Conservation (phyloP, 2,329 filamentous ascomycete genomes). For the Alternaria ventricosa region DNA sequence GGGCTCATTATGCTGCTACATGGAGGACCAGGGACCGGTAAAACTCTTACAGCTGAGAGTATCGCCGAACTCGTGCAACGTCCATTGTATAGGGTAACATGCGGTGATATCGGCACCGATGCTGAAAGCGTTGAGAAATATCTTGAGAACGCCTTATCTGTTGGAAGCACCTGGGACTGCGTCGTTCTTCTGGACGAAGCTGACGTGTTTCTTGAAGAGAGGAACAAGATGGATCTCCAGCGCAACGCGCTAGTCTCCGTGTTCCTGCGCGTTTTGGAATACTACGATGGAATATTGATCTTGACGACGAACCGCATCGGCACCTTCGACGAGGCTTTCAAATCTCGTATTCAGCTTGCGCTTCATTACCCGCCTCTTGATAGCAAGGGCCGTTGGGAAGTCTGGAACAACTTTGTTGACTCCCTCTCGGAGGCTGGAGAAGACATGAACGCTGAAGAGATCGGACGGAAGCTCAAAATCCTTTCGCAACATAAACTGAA, state of each 20-base stretch:
- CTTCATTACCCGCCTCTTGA: background rate
- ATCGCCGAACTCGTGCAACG: conserved; percentile 2
- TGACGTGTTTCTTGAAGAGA: conserved; percentile 62
- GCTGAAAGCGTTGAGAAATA: conserved; percentile 14
- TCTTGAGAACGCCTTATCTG: no score
- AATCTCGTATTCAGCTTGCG: conserved; percentile 23
- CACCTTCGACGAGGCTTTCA: conserved; percentile 50
- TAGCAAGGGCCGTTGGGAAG: background rate
- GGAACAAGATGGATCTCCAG: conserved; percentile 30
- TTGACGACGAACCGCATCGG: conserved; percentile 52
- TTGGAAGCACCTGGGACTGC: conserved; percentile 51
- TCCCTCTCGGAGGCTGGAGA: background rate
- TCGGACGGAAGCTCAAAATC: background rate
- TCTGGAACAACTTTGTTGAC: background rate
- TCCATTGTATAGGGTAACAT: background rate
- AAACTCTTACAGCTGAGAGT: conserved; percentile 15
- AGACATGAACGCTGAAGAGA: background rate
- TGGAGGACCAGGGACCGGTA: conserved; percentile 23
- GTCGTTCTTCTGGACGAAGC: conserved; percentile 51
- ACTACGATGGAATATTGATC: conserved; percentile 53
- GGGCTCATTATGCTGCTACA: conserved; percentile 25
- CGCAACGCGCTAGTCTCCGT: conserved; percentile 30
- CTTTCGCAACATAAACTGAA: background rate
- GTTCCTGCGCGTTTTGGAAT: conserved; percentile 49
- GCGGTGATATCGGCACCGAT: conserved; percentile 11